Base-by-base conservation (phyloP, 192 early-diverging fungal genomes). In the Dissophora globulifera region DNA sequence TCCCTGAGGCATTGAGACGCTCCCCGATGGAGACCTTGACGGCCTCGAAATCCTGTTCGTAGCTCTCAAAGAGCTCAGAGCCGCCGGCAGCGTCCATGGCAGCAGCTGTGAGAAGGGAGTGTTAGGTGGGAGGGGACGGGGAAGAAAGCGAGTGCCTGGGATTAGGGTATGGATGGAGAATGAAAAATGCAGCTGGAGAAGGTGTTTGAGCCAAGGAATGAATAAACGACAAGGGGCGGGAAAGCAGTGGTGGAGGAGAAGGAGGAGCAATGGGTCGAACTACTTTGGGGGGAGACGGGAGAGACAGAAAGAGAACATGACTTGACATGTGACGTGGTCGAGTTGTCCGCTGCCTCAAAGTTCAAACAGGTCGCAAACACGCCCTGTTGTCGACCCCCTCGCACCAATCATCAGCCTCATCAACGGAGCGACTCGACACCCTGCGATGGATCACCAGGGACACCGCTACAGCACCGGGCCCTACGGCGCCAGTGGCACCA, bases 41-140 rank as follows among this genome's bases (percentile, higher is more conserved):
- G 23, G 86, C 63, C 30, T 79, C 78, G 68, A 89, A 94, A 78
- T 97, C 95, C 67, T 88, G 88, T 61, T 97, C 92, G 84, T 97
- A 97, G 60, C 87, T 95, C 48, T 87, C 85, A 71, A 95, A 94
- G 20, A 95, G 88, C 23, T 94, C 91, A 26, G 90, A 91, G 23
- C 88, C 89, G 43, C 78, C 84, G n/a, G 80, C 58, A 16, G 79
- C 27, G 58, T 80, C 69, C 78, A 71, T 72, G 49, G 25, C 31
- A 51, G 40, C 1, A 13, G 23, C 7, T 62, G 19, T 48, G 30
- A 48, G 51, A 33, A 45, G 55, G 20, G 12, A 11, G 41, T 48
- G 48, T 50, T 17, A 11, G 23, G n/a, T n/a, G n/a, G n/a, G n/a
- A n/a, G n/a, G n/a, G n/a, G n/a, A n/a, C n/a, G n/a, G n/a, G n/a